These are phyloP conservation scores for Perilla frutescens DNA, from an alignment of 257 asterid genomes.

Conservation along the genomic window DNA sequence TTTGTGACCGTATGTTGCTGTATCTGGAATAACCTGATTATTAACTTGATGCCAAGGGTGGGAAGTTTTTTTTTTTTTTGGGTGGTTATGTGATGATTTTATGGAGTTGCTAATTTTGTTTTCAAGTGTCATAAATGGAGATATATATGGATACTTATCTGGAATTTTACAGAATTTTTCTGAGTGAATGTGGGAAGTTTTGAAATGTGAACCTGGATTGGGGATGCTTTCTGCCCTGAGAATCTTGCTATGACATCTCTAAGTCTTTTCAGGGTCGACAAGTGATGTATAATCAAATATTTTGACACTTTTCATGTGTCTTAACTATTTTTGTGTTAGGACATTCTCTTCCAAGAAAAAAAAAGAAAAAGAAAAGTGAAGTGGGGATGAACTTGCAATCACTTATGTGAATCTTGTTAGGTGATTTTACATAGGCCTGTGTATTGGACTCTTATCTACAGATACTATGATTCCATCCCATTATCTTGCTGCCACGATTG, in stretches of 20 bases:
- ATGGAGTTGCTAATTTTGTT: background rate
- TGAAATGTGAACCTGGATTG: slow-evolving; percentile 22
- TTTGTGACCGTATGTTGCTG: background rate
- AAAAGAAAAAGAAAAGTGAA: background rate
- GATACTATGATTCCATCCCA: background rate
- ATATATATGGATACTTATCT: background rate
- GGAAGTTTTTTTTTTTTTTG: background rate
- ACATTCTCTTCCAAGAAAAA: background rate
- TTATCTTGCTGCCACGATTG: slow-evolving; percentile 10
- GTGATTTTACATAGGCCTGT: slow-evolving; percentile 1
- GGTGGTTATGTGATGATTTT: background rate
- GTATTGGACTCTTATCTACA: background rate
- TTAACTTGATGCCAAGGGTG: background rate
- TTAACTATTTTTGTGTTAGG: background rate
- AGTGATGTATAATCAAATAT: background rate
- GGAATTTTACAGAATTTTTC: background rate
- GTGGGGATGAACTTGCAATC: background rate
- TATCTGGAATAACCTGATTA: background rate
- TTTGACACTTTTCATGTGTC: background rate
- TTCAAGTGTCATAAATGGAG: background rate
- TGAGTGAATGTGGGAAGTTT: background rate
- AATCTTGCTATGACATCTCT: background rate
- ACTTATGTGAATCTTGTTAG: slow-evolving; percentile 1
- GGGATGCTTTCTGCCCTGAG: background rate
- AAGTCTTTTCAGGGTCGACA: background rate